Percentiles rank a stretch among this genome's conserved stretches.
Evolutionary conservation across 1,284 basidiomycete species (phyloP).

Genomic region (Vanrija pseudolonga): DNA sequence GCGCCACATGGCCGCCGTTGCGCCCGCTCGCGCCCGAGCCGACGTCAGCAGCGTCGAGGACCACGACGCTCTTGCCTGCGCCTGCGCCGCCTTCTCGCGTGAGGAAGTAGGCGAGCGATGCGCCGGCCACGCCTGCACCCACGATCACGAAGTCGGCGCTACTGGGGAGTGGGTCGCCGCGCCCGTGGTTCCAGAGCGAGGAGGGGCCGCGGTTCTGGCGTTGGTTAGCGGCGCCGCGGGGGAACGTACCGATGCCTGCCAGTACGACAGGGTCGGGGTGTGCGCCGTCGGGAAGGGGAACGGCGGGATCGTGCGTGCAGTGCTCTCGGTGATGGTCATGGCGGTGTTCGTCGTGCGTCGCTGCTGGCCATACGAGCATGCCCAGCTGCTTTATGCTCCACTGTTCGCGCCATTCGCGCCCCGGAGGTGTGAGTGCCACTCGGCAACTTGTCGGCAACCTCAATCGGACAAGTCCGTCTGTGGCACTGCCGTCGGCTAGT

Average conservation of each 20-base stretch:
- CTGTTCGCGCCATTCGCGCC: no score
- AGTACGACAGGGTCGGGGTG: conserved; percentile 25
- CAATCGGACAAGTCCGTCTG: no score
- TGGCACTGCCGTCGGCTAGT: no score
- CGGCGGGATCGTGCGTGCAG: no score
- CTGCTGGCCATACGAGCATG: no score
- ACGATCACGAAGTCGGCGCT: conserved; percentile 26
- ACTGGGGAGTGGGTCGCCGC: conserved; percentile 13
- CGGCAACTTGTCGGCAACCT: no score
- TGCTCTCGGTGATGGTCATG: no score
- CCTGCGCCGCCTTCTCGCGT: conserved; percentile 21
- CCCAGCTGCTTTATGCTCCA: no score
- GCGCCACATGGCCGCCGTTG: conserved; percentile 42
- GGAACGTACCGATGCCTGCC: conserved; percentile 26
- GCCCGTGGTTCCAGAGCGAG: conserved; percentile 26
- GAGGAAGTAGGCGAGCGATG: conserved; percentile 33
- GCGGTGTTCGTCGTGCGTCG: no score
- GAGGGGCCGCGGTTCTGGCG: conserved; percentile 19
- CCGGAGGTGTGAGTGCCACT: no score
- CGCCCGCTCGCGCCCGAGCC: conserved; percentile 37
- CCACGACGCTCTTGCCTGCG: conserved; percentile 26
- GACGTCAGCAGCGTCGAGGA: conserved; percentile 41
- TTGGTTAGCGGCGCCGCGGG: no score
- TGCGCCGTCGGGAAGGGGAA: conserved; percentile 21
- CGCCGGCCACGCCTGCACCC: conserved; percentile 25